Base-by-base conservation (phyloP, 1,284 basidiomycete genomes). In the Athelia psychrophila region DNA sequence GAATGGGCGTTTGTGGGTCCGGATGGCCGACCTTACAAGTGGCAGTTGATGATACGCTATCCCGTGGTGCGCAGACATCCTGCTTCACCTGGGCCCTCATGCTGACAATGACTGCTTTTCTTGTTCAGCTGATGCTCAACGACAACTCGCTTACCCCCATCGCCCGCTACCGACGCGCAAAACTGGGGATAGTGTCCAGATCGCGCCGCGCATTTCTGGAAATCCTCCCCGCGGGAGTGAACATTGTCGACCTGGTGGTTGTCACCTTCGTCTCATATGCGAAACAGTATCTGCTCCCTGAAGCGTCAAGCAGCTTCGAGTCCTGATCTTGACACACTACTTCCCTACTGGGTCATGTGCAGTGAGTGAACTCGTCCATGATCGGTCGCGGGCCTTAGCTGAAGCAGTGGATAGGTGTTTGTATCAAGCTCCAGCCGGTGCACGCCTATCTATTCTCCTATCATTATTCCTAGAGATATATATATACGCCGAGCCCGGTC, bases 141-240 rank as follows among this genome's bases (percentile, higher is more conserved):
- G 66, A 66, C 42, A 63, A 60, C 42, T 60, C 65, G 2, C 57
- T 57, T 30, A 68, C 64, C 1, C 68, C 66, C 19, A 53, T 75
- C 19, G 73, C 73, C 22, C 65, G 70, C 15, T 75, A 71, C 50
- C 67, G 66, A 16, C 65, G 67, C 5, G 70, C 71, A 2, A 73
- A 74, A 53, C 54, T 74, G 9, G 73, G 73, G 12, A 73, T 75
- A 30, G 64, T 74, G 13, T 74, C 71, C 8, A 66, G 71, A 19
- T 64, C 71, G 36, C 64, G 73, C 13, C 63, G 64, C 42, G 67
- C 69, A 2, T 72, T 68, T 47, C 61, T 74, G 3, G 72, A 74
- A 48, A 68, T 75, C 35, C 55, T 70, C 6, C 70, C 72, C 2
- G 60, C 64, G 24, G 71, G 71, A 12, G 57, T 68, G 3, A 58